These are phyloP conservation scores for Fusarium poae DNA, from an alignment of 2,329 filamentous ascomycete genomes.

Conservation along the genomic window DNA sequence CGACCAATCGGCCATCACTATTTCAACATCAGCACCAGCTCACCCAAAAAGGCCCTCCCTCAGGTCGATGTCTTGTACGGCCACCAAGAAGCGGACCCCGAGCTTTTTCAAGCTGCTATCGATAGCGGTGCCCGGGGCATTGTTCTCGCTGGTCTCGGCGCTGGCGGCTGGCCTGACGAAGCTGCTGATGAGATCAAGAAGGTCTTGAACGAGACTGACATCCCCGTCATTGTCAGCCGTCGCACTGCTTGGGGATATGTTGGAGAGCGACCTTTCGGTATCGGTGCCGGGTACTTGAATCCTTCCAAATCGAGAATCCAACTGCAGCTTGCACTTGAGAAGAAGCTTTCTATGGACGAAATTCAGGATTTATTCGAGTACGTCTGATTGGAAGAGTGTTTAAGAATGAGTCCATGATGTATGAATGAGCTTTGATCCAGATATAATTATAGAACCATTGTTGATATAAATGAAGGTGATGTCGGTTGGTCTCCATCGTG, in stretches of 20 bases:
- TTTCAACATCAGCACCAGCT: conserved; percentile 55
- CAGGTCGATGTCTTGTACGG: conserved; percentile 68
- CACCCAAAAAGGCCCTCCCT: conserved; percentile 57
- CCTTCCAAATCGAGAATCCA: conserved; percentile 67
- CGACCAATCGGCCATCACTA: conserved; percentile 60
- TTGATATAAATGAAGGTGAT: too few relatives aligned
- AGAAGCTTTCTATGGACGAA: conserved; percentile 22
- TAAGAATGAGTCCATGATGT: neutral
- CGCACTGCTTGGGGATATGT: conserved; percentile 65
- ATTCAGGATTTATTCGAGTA: conserved; percentile 38
- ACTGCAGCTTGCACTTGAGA: conserved; percentile 57
- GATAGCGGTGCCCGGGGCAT: conserved; percentile 64
- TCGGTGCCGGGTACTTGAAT: conserved; percentile 64
- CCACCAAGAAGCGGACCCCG: conserved; percentile 63
- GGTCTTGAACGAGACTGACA: conserved; percentile 58
- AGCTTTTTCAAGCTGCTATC: conserved; percentile 61
- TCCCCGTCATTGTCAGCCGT: conserved; percentile 63
- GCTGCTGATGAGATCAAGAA: conserved; percentile 57
- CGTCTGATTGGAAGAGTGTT: neutral
- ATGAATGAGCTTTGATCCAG: neutral
- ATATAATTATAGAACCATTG: neutral
- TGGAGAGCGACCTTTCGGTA: conserved; percentile 52
- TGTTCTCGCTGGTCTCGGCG: conserved; percentile 67
- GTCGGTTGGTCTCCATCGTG: too few relatives aligned
- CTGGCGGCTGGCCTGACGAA: conserved; percentile 60